Base-by-base conservation (phyloP, 768 basidiomycete genomes). In the Macrolepiota dolichaula region DNA sequence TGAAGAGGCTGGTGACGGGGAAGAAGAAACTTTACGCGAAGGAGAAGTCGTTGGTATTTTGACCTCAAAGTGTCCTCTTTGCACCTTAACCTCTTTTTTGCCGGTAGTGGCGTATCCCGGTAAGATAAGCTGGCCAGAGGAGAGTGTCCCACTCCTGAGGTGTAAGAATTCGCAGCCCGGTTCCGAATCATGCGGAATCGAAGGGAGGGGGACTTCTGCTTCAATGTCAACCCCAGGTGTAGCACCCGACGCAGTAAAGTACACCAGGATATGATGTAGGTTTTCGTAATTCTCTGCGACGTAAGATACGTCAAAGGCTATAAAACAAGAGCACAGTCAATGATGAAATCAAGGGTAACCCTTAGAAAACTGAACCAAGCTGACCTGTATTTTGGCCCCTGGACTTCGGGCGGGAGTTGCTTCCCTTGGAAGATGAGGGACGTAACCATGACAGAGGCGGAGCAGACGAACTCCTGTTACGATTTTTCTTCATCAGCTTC, bases 201-300 rank as follows among this genome's bases (percentile, higher is more conserved):
- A 76, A 15, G 81, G 75, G 0, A 83, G 79, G 4, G 86, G 71
- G 12, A 92, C 85, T 64, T 91, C 89, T 0, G 89, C 88, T 66
- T 84, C 85, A 22, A 89, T 72, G 55, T 85, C 83, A 11, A 77
- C 71, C 2, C 81, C 81, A 3, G 81, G 74, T 1, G 75, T 77
- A 3, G 77, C 69, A 2, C 83, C 82, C 1, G 78, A 77, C 35
- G 86, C 75, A 22, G 83, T 82, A 55, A 95, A 76, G 69, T 93
- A 90, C 24, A 93, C 83, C 37, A 93, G 77, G 32, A 96, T 81
- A 52, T 89, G 88, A 24, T 87, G 85, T 3, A 98, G 82, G 59
- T 86, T 92, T 70, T 95, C 92, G 69, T 96, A 94, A 68, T 92
- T 84, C 72, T 97, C 96, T 25, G 83, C 82, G 36, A 85, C 76